A percentile compares a stretch with the other conserved stretches of the same genome.
Conservation (phyloP, 2,329 filamentous ascomycete species). For the Fusarium sp. region DNA sequence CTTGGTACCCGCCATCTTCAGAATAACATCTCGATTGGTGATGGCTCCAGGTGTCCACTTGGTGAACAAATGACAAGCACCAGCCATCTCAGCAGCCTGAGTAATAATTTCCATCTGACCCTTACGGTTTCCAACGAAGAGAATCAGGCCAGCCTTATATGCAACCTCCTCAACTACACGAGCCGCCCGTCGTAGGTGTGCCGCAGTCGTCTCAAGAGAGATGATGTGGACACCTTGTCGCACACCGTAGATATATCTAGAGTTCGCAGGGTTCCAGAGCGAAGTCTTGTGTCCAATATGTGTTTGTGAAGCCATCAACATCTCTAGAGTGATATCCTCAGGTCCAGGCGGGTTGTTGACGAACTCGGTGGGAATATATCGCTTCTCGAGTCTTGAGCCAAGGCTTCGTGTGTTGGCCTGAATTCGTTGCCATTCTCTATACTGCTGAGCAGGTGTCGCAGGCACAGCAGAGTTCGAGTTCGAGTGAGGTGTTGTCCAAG, state of each 20-base stretch:
- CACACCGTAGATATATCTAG: slow-evolving; percentile 92
- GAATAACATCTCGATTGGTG: slow-evolving; percentile 91
- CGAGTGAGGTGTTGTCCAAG: slow-evolving; percentile 52
- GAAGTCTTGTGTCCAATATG: slow-evolving; percentile 93
- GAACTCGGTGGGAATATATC: slow-evolving; percentile 75
- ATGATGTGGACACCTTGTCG: slow-evolving; percentile 93
- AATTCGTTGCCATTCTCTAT: slow-evolving; percentile 53
- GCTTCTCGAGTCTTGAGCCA: slow-evolving; percentile 62
- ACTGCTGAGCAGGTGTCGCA: slow-evolving; percentile 56
- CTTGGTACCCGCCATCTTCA: slow-evolving; percentile 76
- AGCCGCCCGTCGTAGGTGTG: slow-evolving; percentile 91
- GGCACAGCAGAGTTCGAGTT: slow-evolving; percentile 53
- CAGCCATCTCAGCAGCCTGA: slow-evolving; percentile 80
- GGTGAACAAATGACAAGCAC: slow-evolving; percentile 89
- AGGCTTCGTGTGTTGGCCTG: slow-evolving; percentile 60
- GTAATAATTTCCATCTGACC: slow-evolving; percentile 87
- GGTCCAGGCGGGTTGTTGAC: slow-evolving; percentile 79
- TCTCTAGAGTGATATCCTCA: slow-evolving; percentile 87
- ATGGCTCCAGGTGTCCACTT: slow-evolving; percentile 93
- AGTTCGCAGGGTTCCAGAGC: slow-evolving; percentile 94
- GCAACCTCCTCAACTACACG: slow-evolving; percentile 91
- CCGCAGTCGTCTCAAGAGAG: slow-evolving; percentile 87
- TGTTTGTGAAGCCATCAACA: slow-evolving; percentile 87
- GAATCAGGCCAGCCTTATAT: slow-evolving; percentile 82
- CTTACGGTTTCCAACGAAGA: slow-evolving; percentile 89